A percentile compares a stretch with the other conserved stretches of the same genome.
phyloP scores from a whole-genome alignment of 106 monocot genomes.

The Acorus calamus region DNA sequence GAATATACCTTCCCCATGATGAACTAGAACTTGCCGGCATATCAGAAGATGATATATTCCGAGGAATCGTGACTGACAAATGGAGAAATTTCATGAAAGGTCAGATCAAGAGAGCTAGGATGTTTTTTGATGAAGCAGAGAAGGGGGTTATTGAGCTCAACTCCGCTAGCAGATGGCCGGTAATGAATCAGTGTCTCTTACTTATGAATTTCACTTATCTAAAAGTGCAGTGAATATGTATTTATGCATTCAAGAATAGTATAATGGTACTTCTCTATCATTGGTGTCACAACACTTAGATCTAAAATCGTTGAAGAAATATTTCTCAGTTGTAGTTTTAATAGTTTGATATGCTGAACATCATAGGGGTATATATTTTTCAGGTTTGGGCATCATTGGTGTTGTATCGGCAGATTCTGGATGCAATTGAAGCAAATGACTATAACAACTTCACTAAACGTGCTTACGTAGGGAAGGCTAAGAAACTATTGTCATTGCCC shows the following conservation, averaged over 20 bases:
- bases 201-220: no score
- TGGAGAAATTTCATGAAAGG: slow-evolving; percentile 93
- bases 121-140: slow-evolving; percentile 88
- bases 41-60: slow-evolving; percentile 81
- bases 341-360: no score
- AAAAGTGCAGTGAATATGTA: no score
- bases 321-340: no score
- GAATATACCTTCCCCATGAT: slow-evolving; percentile 87
- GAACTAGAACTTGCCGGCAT: slow-evolving; percentile 73
- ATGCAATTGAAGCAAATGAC: slow-evolving; percentile 5
- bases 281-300: no score
- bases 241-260: no score
- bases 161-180: slow-evolving; percentile 92
- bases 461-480: slow-evolving; percentile 4
- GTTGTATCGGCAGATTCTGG: slow-evolving; percentile 4
- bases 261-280: no score
- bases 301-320: no score
- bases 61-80: slow-evolving; percentile 71
- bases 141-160: slow-evolving; percentile 72
- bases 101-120: no score
- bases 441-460: slow-evolving; percentile 7
- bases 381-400: slow-evolving; percentile 6
- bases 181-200: no score
- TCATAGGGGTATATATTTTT: no score
- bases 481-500: slow-evolving; percentile 4